Conservation (phyloP, 2,329 filamentous ascomycete species). For the Fusarium poae region DNA sequence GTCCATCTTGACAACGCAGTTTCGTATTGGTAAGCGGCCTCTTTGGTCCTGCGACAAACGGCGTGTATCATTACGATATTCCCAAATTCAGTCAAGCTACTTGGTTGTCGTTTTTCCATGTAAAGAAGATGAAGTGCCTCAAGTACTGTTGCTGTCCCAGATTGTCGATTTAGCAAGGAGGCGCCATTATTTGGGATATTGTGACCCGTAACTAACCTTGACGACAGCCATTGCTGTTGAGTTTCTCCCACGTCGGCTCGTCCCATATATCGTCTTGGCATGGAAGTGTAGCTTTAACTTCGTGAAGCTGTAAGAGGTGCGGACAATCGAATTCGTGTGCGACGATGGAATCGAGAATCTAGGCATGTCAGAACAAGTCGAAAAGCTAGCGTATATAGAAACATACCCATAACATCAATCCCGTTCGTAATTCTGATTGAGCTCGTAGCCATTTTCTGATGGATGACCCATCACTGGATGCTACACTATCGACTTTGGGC, state of each 20-base stretch:
- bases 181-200: no score
- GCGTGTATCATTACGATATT: constrained; percentile 32
- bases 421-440: constrained; percentile 21
- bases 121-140: constrained; percentile 36
- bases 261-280: constrained; percentile 21
- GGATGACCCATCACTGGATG: not conserved
- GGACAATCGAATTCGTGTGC: constrained; percentile 20
- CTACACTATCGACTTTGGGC: not conserved
- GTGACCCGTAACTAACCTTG: not conserved
- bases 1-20: constrained; percentile 28
- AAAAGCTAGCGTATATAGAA: not conserved
- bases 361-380: not conserved
- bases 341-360: constrained; percentile 24
- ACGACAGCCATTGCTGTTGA: not conserved
- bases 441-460: constrained; percentile 11
- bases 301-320: constrained; percentile 21
- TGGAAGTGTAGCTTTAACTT: constrained; percentile 14
- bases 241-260: constrained; percentile 2
- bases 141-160: constrained; percentile 11
- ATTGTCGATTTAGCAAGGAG: constrained; percentile 2
- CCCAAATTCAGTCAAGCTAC: constrained; percentile 37
- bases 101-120: constrained; percentile 35
- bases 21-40: constrained; percentile 27
- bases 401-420: constrained; percentile 29
- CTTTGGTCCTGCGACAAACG: constrained; percentile 22